Evolutionary conservation across 2,329 filamentous ascomycete species (phyloP).

Genomic region (Talaromyces rugulosus): DNA sequence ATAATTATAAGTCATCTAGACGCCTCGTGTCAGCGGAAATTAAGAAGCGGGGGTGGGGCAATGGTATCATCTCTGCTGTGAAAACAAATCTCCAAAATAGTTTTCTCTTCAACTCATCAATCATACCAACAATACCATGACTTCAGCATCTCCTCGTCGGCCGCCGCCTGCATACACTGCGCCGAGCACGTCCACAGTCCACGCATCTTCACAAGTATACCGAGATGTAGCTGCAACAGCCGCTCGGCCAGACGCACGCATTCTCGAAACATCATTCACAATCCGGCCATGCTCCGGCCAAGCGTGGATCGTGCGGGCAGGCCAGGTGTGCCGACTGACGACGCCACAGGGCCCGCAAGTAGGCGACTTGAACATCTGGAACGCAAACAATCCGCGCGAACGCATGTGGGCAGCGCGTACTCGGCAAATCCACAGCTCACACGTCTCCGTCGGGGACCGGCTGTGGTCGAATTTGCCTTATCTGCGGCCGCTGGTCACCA

Average conservation of each 20-base stretch:
- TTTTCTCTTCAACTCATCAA: neutral
- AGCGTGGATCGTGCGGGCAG: conserved; percentile 67
- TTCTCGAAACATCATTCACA: conserved; percentile 48
- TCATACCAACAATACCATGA: conserved; percentile 1
- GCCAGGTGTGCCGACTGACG: conserved; percentile 66
- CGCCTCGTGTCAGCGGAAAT: neutral
- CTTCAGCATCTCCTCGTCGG: conserved; percentile 26
- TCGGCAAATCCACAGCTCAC: conserved; percentile 71
- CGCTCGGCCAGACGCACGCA: conserved; percentile 23
- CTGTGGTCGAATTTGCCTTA: conserved; percentile 77
- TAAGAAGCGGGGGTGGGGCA: neutral
- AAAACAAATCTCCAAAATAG: neutral
- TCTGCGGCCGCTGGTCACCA: conserved; percentile 69
- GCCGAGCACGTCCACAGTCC: conserved; percentile 28
- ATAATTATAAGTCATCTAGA: too few species aligned
- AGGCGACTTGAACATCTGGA: conserved; percentile 81
- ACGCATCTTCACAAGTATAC: conserved; percentile 34
- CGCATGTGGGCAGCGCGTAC: conserved; percentile 79
- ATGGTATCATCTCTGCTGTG: neutral
- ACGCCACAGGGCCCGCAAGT: conserved; percentile 77
- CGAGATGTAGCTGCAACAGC: conserved; percentile 34
- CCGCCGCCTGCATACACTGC: conserved; percentile 38
- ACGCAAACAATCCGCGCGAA: conserved; percentile 69
- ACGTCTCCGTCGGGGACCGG: conserved; percentile 67
- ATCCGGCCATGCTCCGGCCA: conserved; percentile 69